Evolutionary conservation across 2,329 filamentous ascomycete genomes (phyloP).

Genomic region (Diplodia scrobiculata): DNA sequence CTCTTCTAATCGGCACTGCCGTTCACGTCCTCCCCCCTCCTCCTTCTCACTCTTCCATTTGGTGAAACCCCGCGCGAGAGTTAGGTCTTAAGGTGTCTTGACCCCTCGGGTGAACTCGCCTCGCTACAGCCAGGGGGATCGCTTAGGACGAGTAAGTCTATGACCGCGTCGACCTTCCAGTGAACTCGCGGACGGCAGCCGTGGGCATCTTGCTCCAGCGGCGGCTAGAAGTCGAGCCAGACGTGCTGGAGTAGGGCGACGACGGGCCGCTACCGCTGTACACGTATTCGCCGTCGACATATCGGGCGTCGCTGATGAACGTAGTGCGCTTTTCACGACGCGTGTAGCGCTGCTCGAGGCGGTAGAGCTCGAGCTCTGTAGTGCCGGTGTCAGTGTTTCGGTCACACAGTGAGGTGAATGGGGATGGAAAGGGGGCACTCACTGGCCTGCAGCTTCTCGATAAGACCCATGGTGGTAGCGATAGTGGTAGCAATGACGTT

Average conservation of each 20-base stretch:
- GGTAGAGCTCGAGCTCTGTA: conserved; percentile 81
- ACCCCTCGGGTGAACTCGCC: background rate
- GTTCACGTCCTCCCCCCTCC: background rate
- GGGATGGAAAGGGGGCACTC: conserved; percentile 32
- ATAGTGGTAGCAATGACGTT: background rate
- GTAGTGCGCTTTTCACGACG: conserved; percentile 86
- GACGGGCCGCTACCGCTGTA: conserved; percentile 53
- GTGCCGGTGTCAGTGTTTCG: background rate
- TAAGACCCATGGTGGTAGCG: conserved; percentile 41
- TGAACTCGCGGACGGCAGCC: conserved; percentile 40
- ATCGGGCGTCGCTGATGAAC: conserved; percentile 84
- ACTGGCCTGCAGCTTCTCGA: conserved; percentile 48
- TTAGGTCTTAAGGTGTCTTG: conserved; percentile 8
- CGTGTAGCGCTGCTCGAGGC: conserved; percentile 92
- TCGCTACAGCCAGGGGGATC: conserved; percentile 16
- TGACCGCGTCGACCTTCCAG: conserved; percentile 21
- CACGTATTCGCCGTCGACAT: conserved; percentile 94
- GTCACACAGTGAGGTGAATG: background rate
- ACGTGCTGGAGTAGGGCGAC: conserved; percentile 39
- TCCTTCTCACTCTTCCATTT: background rate
- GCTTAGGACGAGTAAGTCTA: conserved; percentile 2
- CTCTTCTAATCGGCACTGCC: conserved; percentile 5
- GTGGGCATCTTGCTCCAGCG: conserved; percentile 43
- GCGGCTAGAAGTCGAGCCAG: conserved; percentile 36
- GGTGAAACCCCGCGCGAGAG: background rate